Conservation (phyloP, 1,284 basidiomycete genomes). For the Sanghuangporus sanghuang region DNA sequence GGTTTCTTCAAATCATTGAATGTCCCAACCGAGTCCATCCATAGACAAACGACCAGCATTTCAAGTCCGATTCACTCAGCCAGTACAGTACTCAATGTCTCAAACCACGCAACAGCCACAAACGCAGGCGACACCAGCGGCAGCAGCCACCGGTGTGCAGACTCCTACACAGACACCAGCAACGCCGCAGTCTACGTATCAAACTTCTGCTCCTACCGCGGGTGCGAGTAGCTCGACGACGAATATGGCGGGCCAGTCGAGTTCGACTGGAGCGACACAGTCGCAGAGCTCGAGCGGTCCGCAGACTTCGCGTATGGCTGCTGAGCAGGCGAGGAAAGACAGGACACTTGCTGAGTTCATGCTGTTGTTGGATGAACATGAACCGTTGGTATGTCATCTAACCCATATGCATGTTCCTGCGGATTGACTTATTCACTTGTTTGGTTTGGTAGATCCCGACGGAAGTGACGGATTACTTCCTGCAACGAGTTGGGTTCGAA, state of each 20-base stretch:
- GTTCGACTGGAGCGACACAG: conserved; percentile 23
- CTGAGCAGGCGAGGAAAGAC: conserved; percentile 85
- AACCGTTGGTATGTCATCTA: conserved; percentile 71
- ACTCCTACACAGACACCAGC: conserved; percentile 5
- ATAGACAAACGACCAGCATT: conserved; percentile 3
- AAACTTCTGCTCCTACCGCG: conserved; percentile 7
- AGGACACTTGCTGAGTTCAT: conserved; percentile 91
- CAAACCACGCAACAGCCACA: conserved; percentile 7
- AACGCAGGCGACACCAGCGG: conserved; percentile 1
- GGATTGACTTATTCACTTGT: background rate
- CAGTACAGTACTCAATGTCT: conserved; percentile 12
- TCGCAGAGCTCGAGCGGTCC: conserved; percentile 28
- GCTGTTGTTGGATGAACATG: conserved; percentile 94
- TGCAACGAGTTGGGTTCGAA: conserved; percentile 95
- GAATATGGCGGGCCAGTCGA: conserved; percentile 18
- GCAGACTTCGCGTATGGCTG: conserved; percentile 48
- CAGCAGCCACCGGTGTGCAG: background rate
- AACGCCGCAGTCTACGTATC: conserved; percentile 3
- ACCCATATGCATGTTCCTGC: background rate
- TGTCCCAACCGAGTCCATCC: conserved; percentile 9
- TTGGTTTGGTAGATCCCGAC: conserved; percentile 76
- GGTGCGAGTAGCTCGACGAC: conserved; percentile 10
- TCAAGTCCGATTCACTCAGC: conserved; percentile 15
- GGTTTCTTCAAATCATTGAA: background rate
- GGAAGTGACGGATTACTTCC: conserved; percentile 97